Evolutionary conservation across 2,329 filamentous ascomycete species (phyloP).

Genomic region (Ophiostoma sp.): DNA sequence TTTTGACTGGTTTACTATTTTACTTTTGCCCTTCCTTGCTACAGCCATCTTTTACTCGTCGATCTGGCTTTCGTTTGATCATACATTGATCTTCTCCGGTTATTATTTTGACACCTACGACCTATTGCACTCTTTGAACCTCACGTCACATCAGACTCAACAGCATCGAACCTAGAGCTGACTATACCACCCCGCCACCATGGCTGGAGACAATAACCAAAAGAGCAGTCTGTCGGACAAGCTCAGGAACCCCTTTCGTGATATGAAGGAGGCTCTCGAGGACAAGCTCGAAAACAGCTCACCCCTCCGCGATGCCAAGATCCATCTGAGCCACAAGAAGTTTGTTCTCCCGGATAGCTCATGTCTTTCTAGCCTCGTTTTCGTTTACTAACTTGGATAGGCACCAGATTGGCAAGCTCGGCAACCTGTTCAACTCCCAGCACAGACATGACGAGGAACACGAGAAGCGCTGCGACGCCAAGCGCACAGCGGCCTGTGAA

Average conservation of each 20-base stretch:
- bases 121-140: neutral
- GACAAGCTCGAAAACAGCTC: conserved; percentile 51
- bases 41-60: neutral
- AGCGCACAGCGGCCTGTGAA: conserved; percentile 66
- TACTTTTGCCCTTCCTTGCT: neutral
- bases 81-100: no score
- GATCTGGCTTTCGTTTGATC: neutral
- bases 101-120: neutral
- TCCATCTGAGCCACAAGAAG: conserved; percentile 56
- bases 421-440: conserved; percentile 71
- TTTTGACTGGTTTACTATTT: neutral
- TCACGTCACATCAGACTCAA: neutral
- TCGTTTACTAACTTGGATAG: conserved; percentile 30
- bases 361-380: neutral
- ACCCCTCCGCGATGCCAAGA: conserved; percentile 53
- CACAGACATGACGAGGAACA: conserved; percentile 94
- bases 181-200: conserved; percentile 2
- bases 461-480: conserved; percentile 75
- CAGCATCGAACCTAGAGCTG: neutral
- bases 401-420: conserved; percentile 58
- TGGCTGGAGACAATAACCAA: conserved; percentile 15
- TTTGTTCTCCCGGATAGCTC: conserved; percentile 31
- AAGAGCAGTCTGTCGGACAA: conserved; percentile 38
- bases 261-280: conserved; percentile 48
- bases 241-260: conserved; percentile 45